These are phyloP conservation scores for Murraya koenigii DNA, from an alignment of 345 rosid genomes.

Conservation along the genomic window DNA sequence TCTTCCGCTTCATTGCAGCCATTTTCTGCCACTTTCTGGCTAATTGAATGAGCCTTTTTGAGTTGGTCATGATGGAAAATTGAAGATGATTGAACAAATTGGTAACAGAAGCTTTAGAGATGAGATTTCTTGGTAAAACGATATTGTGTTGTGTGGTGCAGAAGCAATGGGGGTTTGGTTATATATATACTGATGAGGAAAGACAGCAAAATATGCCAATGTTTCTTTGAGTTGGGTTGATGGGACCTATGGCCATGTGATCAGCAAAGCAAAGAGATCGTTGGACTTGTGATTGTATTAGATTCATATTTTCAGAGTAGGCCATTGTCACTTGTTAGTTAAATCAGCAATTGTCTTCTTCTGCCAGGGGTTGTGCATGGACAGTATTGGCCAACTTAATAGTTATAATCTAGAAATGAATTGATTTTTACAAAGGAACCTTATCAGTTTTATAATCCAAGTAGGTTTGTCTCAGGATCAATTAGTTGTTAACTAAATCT, in stretches of 20 bases:
- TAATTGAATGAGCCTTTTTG: conserved; percentile 17
- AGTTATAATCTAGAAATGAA: no score
- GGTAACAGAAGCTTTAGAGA: not conserved
- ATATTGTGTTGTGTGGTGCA: not conserved
- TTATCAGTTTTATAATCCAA: no score
- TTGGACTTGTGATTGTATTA: not conserved
- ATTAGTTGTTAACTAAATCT: not conserved
- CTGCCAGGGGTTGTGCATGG: not conserved
- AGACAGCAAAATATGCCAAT: not conserved
- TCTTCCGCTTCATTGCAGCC: conserved; percentile 7
- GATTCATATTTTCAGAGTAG: not conserved
- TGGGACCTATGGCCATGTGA: conserved; percentile 2
- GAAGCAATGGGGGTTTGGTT: not conserved
- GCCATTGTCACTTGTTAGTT: not conserved
- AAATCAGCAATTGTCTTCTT: not conserved
- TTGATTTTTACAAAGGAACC: no score
- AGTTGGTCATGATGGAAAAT: conserved; percentile 17
- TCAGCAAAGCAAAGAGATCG: not conserved
- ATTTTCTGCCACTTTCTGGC: conserved; percentile 24
- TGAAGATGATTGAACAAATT: not conserved
- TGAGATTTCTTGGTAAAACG: not conserved
- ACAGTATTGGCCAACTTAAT: not conserved
- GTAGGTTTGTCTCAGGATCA: no score
- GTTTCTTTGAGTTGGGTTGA: not conserved
- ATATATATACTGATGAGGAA: not conserved